Conservation (phyloP, 1,139 yeast genomes). For the Suhomyces wounanorum region DNA sequence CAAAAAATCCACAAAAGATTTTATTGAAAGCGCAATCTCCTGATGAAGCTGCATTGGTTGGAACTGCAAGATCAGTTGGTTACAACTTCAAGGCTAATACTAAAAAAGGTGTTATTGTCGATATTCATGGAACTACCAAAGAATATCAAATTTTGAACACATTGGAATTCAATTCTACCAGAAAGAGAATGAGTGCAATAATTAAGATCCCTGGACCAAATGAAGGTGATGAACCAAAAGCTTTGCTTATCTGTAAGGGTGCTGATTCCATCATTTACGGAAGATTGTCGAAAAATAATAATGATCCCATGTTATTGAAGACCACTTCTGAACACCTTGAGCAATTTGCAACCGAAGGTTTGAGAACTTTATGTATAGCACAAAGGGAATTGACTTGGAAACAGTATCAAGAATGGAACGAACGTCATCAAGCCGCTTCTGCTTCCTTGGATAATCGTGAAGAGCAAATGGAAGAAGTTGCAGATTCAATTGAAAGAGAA, state of each 20-base stretch:
- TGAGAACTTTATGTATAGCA: conserved; percentile 51
- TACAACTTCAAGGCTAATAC: conserved; percentile 50
- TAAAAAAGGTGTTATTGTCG: conserved; percentile 46
- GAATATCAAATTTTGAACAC: conserved; percentile 52
- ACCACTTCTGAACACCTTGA: conserved; percentile 45
- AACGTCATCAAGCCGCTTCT: conserved; percentile 44
- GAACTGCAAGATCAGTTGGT: conserved; percentile 60
- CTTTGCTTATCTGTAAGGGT: conserved; percentile 49
- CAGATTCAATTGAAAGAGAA: conserved; percentile 50
- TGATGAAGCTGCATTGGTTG: conserved; percentile 65
- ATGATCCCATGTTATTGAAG: conserved; percentile 33
- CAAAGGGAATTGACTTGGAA: conserved; percentile 46
- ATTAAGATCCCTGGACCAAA: conserved; percentile 53
- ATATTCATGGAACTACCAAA: conserved; percentile 44
- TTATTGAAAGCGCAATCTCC: conserved; percentile 62
- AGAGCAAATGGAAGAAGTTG: conserved; percentile 47
- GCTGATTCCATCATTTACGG: conserved; percentile 51
- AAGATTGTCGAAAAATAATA: conserved; percentile 37
- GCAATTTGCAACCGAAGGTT: conserved; percentile 50
- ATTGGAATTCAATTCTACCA: conserved; percentile 55
- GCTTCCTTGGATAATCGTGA: conserved; percentile 47
- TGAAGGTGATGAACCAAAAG: conserved; percentile 37
- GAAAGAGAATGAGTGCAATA: conserved; percentile 87
- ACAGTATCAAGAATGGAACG: conserved; percentile 47
- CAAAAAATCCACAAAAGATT: conserved; percentile 36